A percentile compares a stretch with the other conserved stretches of the same genome.
Conservation (phyloP, 2,329 filamentous ascomycete species). For the Blastomyces gilchristii region DNA sequence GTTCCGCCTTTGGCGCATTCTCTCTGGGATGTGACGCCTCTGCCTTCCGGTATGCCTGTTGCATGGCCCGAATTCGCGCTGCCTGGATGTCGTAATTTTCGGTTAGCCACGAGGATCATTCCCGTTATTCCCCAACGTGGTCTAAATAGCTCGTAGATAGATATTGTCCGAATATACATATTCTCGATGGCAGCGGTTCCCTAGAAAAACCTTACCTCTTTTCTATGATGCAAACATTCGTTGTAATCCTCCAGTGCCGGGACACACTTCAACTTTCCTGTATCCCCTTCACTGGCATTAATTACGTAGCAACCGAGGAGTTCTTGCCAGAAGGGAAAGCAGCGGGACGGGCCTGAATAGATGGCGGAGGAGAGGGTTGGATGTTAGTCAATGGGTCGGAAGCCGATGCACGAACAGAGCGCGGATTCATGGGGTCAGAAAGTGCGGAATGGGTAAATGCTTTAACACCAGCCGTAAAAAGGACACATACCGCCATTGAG, state of each 20-base stretch:
- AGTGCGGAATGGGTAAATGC: constrained; percentile 12
- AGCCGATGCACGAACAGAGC: constrained; percentile 10
- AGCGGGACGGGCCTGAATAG: constrained; percentile 57
- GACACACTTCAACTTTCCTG: constrained; percentile 78
- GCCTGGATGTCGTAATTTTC: constrained; percentile 44
- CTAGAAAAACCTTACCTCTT: constrained; percentile 60
- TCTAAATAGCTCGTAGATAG: not conserved
- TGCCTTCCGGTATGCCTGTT: constrained; percentile 74
- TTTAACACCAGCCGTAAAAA: constrained; percentile 10
- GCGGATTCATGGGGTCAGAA: constrained; percentile 16
- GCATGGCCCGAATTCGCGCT: constrained; percentile 65
- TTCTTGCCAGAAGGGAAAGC: constrained; percentile 99
- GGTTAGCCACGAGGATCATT: not conserved
- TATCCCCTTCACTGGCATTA: constrained; percentile 71
- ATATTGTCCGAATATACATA: not conserved
- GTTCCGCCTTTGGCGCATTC: constrained; percentile 67
- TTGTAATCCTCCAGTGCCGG: constrained; percentile 92
- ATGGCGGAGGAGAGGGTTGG: constrained; percentile 11
- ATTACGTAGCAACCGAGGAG: constrained; percentile 96
- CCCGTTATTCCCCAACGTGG: not conserved
- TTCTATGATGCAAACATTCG: constrained; percentile 96
- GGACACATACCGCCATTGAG: constrained; percentile 44
- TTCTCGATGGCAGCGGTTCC: not conserved
- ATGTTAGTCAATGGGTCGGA: constrained; percentile 18
- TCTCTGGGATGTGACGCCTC: constrained; percentile 66